phyloP scores from a whole-genome alignment of 495 filamentous ascomycete genomes.

The Evernia prunastri region DNA sequence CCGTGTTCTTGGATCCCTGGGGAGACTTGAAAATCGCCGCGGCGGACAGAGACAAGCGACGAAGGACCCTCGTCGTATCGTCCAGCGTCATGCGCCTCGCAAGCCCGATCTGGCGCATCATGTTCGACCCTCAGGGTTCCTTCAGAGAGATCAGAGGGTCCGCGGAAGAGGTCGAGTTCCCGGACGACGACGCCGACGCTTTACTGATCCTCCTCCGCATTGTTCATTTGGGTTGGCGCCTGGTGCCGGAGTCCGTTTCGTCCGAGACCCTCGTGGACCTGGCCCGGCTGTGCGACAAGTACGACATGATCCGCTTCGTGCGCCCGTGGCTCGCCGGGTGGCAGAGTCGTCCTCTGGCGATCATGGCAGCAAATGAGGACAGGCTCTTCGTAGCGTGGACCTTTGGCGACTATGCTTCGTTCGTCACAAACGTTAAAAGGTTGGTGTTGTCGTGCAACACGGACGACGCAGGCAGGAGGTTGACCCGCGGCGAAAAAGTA shows the following conservation, averaged over 20 bases:
- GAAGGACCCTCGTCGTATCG: neutral
- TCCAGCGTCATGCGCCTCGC: conserved; percentile 4
- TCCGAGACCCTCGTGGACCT: neutral
- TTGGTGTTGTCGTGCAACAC: neutral
- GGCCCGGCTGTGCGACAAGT: conserved; percentile 7
- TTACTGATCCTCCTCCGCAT: conserved; percentile 9
- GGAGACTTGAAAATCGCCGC: neutral
- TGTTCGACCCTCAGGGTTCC: conserved; percentile 6
- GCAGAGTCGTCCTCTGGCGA: neutral
- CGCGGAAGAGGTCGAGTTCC: neutral
- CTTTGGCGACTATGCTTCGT: neutral
- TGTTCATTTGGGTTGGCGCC: conserved; percentile 6
- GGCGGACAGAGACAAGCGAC: neutral
- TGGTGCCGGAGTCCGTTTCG: neutral
- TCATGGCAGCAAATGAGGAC: neutral
- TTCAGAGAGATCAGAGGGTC: conserved; percentile 3
- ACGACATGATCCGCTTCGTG: conserved; percentile 1
- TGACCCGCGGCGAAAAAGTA: neutral
- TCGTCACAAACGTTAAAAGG: neutral
- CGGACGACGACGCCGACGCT: conserved; percentile 3
- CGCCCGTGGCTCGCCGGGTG: neutral
- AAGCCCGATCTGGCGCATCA: conserved; percentile 8
- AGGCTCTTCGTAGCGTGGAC: conserved; percentile 13
- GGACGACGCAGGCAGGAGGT: neutral
- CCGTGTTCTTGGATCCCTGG: neutral